phyloP scores from a whole-genome alignment of 129 eudicot genomes.

The Saposhnikovia divaricata region DNA sequence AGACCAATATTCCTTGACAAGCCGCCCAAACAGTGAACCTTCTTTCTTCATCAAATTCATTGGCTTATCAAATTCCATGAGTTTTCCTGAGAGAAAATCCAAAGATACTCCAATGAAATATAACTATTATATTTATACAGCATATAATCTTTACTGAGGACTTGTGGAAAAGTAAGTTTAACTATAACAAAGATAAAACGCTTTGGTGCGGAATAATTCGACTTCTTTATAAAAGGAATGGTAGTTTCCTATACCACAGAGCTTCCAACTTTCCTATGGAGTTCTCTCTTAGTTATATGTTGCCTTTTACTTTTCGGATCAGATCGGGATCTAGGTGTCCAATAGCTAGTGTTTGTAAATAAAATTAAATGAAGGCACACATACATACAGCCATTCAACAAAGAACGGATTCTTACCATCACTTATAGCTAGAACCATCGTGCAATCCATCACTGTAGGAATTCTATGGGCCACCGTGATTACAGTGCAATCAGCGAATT shows the following conservation, averaged over 20 bases:
- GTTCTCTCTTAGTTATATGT: neutral
- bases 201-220: neutral
- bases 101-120: neutral
- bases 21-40: constrained; percentile 83
- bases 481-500: constrained; percentile 82
- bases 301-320: neutral
- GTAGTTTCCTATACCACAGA: neutral
- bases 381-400: neutral
- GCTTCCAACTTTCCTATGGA: neutral
- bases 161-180: neutral
- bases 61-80: constrained; percentile 87
- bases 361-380: neutral
- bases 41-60: constrained; percentile 73
- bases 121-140: neutral
- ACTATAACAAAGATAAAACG: neutral
- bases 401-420: constrained; percentile 44
- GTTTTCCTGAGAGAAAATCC: constrained; percentile 45
- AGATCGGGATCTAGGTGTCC: neutral
- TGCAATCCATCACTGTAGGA: constrained; percentile 95
- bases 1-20: constrained; percentile 90
- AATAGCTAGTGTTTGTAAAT: neutral
- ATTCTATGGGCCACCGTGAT: constrained; percentile 94
- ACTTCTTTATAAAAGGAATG: neutral
- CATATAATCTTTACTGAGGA: neutral
- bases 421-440: constrained; percentile 73